Base-by-base conservation (phyloP, 169 alveolate genomes). In the Amoebophrya sp. region DNA sequence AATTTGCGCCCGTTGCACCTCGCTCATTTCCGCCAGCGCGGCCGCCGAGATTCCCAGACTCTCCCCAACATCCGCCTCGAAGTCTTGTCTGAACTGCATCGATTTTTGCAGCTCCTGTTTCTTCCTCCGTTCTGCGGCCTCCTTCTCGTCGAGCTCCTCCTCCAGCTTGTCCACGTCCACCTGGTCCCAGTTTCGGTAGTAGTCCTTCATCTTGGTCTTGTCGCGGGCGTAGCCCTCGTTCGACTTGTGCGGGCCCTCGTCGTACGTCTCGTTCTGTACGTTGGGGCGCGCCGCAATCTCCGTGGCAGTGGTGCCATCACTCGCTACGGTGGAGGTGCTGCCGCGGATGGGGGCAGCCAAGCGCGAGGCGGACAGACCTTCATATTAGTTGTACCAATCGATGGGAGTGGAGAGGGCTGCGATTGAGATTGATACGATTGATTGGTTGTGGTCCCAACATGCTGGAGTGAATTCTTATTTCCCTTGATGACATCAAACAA, bases 121-220 rank as follows among this genome's bases (percentile, higher is more conserved):
- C 23, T 16, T n/a, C 78, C 5, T 29, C 38, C 78, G 78, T 16
- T 58, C 78, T 10, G 78, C 78, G 10, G 7, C 78, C 34, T 58
- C 78, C 23, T 58, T 58, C 78, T 13, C 78, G 0, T 58, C 78
- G 7, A 58, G 7, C 7, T 58, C 78, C 78, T 58, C 29, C 34
- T 58, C 78, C 78, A 58, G 7, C 78, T 58, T 58, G 78, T 58
- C 78, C 38, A 58, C 34, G 23, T 58, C 78, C 38, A 58, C 78
- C 78, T 58, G 78, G 78, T 58, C 78, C 78, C 78, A 58, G 23
- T 58, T 58, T n/a, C 78, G 26, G 78, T 58, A 58, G 78, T 58
- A 58, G 23, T 58, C 78, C 34, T 58, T 58, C 78, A 58, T 58
- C 78, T 58, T 58, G 34, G 78, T 58, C 78, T 2, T 58, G 34